These are phyloP conservation scores for Cenchrus fungigraminus DNA, from an alignment of 176 grass and related monocot genomes.

Conservation along the genomic window DNA sequence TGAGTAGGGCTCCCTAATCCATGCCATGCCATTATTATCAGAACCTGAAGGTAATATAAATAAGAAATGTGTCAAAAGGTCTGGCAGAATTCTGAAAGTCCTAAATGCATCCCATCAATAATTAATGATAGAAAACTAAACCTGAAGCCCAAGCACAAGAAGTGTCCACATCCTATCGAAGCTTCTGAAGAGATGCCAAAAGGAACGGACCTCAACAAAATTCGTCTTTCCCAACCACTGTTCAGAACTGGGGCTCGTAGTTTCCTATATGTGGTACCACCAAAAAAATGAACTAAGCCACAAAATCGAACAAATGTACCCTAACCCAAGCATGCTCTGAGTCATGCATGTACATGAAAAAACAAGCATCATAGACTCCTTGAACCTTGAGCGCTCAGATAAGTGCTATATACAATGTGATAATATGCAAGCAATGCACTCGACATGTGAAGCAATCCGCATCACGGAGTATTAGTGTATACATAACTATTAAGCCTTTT, in stretches of 20 bases:
- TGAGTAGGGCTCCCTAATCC: constrained; percentile 77
- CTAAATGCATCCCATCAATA: constrained; percentile 29
- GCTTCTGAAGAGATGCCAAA: constrained; percentile 99
- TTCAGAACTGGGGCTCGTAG: constrained; percentile 24
- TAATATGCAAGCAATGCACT: neutral
- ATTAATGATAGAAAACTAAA: constrained; percentile 40
- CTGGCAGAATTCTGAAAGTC: constrained; percentile 25
- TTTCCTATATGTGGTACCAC: constrained; percentile 50
- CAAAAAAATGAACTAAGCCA: constrained; percentile 40
- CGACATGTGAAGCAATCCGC: neutral
- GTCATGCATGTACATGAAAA: constrained; percentile 1
- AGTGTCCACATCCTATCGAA: constrained; percentile 96
- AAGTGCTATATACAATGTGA: neutral
- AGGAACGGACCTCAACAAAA: constrained; percentile 89
- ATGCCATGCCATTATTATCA: constrained; percentile 98
- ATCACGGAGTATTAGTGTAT: neutral
- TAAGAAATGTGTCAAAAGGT: constrained; percentile 31
- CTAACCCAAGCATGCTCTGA: constrained; percentile 7
- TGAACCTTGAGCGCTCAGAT: neutral
- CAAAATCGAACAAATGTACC: constrained; percentile 31
- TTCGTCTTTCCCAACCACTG: constrained; percentile 94
- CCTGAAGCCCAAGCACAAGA: constrained; percentile 90
- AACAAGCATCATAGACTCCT: neutral
- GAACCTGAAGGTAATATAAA: constrained; percentile 60
- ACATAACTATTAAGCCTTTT: constrained; percentile 2